Conservation (phyloP, 2,329 filamentous ascomycete genomes). For the Calonectria naviculata region DNA sequence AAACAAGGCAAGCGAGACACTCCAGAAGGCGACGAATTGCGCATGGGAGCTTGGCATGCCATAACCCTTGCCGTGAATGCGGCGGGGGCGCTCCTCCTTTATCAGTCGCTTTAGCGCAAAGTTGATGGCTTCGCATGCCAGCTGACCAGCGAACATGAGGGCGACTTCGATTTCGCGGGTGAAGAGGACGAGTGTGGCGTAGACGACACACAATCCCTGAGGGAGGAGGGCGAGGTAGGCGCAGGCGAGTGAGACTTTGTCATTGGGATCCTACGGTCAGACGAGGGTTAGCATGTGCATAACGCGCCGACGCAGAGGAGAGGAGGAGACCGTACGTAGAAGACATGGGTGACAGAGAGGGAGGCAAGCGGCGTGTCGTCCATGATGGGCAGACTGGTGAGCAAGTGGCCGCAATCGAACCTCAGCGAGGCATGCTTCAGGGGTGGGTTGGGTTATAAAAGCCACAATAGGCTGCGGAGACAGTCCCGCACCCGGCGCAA, state of each 20-base stretch:
- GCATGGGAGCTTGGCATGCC: slow-evolving; percentile 97
- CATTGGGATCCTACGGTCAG: slow-evolving; percentile 79
- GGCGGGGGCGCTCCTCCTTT: slow-evolving; percentile 88
- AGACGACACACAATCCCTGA: slow-evolving; percentile 90
- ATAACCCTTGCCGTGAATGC: slow-evolving; percentile 92
- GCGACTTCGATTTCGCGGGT: slow-evolving; percentile 90
- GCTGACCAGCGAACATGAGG: slow-evolving; percentile 91
- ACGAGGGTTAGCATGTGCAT: slow-evolving; percentile 10
- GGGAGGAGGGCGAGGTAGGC: slow-evolving; percentile 95
- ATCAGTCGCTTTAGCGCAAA: slow-evolving; percentile 90
- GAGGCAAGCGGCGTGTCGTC: slow-evolving; percentile 76
- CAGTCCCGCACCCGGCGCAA: slow-evolving; percentile 11
- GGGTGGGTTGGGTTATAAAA: background rate
- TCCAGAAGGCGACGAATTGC: slow-evolving; percentile 95
- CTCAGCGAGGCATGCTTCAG: slow-evolving; percentile 19
- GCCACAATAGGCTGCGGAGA: background rate
- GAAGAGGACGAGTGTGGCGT: slow-evolving; percentile 90
- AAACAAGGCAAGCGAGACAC: slow-evolving; percentile 85
- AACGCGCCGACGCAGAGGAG: background rate
- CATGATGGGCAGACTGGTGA: slow-evolving; percentile 31
- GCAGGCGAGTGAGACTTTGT: slow-evolving; percentile 86
- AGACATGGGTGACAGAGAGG: slow-evolving; percentile 93
- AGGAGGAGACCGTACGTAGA: slow-evolving; percentile 75
- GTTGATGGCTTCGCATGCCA: slow-evolving; percentile 92
- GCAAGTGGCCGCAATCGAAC: background rate